Conservation (phyloP, 225 moss, liverwort and hornwort genomes). For the Asterella californica region DNA sequence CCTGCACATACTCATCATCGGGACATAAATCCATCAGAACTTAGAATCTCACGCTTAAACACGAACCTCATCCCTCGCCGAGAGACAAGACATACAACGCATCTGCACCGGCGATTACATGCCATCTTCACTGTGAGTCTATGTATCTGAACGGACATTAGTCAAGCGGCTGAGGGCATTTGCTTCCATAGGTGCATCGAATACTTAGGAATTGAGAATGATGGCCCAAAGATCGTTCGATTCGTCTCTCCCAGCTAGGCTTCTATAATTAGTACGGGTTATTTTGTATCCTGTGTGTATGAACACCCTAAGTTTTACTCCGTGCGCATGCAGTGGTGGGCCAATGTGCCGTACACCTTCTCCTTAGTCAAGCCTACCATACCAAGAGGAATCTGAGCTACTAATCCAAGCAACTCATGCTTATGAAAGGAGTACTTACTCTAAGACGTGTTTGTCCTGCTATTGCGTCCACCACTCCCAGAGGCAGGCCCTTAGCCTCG, state of each 20-base stretch:
- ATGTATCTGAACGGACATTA: neutral
- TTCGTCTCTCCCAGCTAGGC: neutral
- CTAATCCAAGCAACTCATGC: neutral
- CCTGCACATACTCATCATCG: constrained; percentile 40
- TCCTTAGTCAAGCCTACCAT: neutral
- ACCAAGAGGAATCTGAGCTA: neutral
- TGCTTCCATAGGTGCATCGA: neutral
- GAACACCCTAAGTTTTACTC: neutral
- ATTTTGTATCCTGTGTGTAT: neutral
- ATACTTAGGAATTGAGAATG: neutral
- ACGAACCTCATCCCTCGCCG: neutral
- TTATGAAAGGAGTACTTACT: constrained; percentile 33
- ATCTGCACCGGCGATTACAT: neutral
- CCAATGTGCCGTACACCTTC: neutral
- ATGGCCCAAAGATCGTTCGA: neutral
- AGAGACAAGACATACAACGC: neutral
- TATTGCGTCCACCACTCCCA: constrained; percentile 94
- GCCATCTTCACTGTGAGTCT: neutral
- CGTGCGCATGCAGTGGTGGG: neutral
- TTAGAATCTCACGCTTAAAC: neutral
- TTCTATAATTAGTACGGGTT: neutral
- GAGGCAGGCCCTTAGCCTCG: constrained; percentile 64
- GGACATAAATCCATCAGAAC: neutral
- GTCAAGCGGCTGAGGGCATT: neutral
- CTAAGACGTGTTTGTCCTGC: constrained; percentile 86